A percentile compares a stretch with the other conserved stretches of the same genome.
phyloP scores from a whole-genome alignment of 208 protist species.

The Trypanosoma caninum region DNA sequence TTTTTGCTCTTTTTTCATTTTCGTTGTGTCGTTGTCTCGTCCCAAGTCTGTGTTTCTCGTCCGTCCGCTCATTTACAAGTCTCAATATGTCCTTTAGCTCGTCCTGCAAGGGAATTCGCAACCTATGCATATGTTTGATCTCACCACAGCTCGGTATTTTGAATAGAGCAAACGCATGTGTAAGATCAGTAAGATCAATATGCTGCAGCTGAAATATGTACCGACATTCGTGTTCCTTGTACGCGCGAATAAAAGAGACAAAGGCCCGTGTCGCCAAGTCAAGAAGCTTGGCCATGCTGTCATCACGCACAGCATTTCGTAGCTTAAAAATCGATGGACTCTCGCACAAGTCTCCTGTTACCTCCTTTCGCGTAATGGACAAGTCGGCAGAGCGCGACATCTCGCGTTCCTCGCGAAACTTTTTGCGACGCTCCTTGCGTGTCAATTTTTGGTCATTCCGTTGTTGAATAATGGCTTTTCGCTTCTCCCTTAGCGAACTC shows the following conservation, averaged over 20 bases:
- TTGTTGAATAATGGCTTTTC: constrained; percentile 66
- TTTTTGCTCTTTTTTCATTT: constrained; percentile 7
- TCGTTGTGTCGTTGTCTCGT: constrained; percentile 1
- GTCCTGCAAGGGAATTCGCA: constrained; percentile 78
- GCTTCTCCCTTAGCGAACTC: constrained; percentile 60
- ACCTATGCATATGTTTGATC: constrained; percentile 79
- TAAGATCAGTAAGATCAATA: constrained; percentile 95
- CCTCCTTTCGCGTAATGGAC: constrained; percentile 30
- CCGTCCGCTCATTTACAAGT: constrained; percentile 28
- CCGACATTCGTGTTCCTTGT: constrained; percentile 93
- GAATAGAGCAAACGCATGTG: constrained; percentile 90
- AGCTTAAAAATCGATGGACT: constrained; percentile 62
- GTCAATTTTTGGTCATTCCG: constrained; percentile 70
- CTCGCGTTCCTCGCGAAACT: constrained; percentile 57
- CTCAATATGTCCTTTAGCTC: constrained; percentile 72
- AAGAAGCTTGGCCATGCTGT: constrained; percentile 58
- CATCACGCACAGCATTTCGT: constrained; percentile 42
- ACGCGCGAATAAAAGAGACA: constrained; percentile 91
- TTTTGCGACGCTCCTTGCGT: constrained; percentile 63
- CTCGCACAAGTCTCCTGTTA: constrained; percentile 79
- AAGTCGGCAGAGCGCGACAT: constrained; percentile 24
- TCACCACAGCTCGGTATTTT: constrained; percentile 90
- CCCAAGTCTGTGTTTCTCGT: constrained; percentile 65
- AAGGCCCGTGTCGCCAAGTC: constrained; percentile 83
- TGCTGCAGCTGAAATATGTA: constrained; percentile 92